These are phyloP conservation scores for Beta corolliflora DNA, from an alignment of 179 eudicot genomes.

Conservation along the genomic window DNA sequence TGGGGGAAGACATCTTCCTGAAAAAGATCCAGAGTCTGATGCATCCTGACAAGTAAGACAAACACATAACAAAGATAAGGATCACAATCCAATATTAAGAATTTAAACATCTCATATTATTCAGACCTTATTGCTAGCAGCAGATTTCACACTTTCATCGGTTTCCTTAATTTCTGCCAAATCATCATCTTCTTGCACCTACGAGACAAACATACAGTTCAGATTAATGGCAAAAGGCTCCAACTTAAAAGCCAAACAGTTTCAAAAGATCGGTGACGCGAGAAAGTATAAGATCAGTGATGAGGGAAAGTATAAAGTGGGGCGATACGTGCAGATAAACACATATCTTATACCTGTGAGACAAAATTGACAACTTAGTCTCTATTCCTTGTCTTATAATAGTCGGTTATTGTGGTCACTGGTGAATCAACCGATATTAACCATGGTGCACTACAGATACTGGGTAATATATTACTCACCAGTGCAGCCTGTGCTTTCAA, in stretches of 20 bases:
- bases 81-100: slow-evolving; percentile 9
- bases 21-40: slow-evolving; percentile 42
- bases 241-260: slow-evolving; percentile 6
- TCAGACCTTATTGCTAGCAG: slow-evolving; percentile 54
- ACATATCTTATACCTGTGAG: not conserved
- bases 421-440: not conserved
- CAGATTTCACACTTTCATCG: slow-evolving; percentile 54
- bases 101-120: slow-evolving; percentile 8
- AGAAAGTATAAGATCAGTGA: not conserved
- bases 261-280: slow-evolving; percentile 15
- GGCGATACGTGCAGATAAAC: not conserved
- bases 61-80: slow-evolving; percentile 8
- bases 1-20: slow-evolving; percentile 38
- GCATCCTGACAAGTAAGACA: slow-evolving; percentile 51
- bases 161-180: slow-evolving; percentile 65
- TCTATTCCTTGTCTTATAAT: not conserved
- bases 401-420: not conserved
- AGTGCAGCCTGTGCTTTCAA: slow-evolving; percentile 89
- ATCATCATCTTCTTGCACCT: slow-evolving; percentile 95
- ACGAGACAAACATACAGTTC: slow-evolving; percentile 2
- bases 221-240: slow-evolving; percentile 3
- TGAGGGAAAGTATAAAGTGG: not conserved
- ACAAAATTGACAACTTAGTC: not conserved
- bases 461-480: slow-evolving; percentile 47
- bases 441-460: not conserved